A percentile compares a stretch with the other conserved stretches of the same genome.
Evolutionary conservation across 139 green algal genomes (phyloP).

Genomic region (Chlorella sorokiniana): DNA sequence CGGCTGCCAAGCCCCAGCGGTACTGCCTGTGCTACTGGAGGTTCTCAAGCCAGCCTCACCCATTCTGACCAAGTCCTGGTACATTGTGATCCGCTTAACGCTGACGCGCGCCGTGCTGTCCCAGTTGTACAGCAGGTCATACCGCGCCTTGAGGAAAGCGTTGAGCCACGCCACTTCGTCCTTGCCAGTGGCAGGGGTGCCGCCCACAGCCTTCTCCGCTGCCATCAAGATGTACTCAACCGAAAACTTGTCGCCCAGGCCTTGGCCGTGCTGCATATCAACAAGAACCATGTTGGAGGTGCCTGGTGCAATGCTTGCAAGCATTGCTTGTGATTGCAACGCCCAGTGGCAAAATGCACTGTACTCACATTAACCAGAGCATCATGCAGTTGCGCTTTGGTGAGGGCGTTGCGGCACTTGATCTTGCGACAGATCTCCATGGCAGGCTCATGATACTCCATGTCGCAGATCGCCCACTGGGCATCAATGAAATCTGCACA

Average conservation of each 20-base stretch:
- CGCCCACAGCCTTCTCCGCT: conserved; percentile 18
- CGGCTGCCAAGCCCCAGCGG: no score
- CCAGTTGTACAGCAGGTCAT: conserved; percentile 4
- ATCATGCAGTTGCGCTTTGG: conserved; percentile 39
- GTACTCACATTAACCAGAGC: conserved; percentile 39
- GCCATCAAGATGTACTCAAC: conserved; percentile 38
- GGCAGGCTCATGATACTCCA: conserved; percentile 25
- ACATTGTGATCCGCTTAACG: conserved; percentile 31
- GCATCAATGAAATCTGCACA: conserved; percentile 8
- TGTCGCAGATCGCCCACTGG: not conserved
- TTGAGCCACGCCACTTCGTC: conserved; percentile 38
- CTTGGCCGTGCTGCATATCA: conserved; percentile 38
- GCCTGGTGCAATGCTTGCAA: no score
- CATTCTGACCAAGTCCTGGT: conserved; percentile 13
- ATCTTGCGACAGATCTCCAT: not conserved
- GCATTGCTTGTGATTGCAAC: no score
- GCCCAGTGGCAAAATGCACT: no score
- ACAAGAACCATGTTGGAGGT: no score
- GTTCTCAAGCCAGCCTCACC: no score
- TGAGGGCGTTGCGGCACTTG: conserved; percentile 15
- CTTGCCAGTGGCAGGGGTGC: conserved; percentile 26
- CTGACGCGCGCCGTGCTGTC: not conserved
- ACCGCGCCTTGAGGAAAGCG: conserved; percentile 33
- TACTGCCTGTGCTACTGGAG: not conserved
- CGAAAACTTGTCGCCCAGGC: conserved; percentile 20